Evolutionary conservation across 1,284 basidiomycete genomes (phyloP), one percentile per base, ranked within the genome.

Genomic region (Moesziomyces sp.): DNA sequence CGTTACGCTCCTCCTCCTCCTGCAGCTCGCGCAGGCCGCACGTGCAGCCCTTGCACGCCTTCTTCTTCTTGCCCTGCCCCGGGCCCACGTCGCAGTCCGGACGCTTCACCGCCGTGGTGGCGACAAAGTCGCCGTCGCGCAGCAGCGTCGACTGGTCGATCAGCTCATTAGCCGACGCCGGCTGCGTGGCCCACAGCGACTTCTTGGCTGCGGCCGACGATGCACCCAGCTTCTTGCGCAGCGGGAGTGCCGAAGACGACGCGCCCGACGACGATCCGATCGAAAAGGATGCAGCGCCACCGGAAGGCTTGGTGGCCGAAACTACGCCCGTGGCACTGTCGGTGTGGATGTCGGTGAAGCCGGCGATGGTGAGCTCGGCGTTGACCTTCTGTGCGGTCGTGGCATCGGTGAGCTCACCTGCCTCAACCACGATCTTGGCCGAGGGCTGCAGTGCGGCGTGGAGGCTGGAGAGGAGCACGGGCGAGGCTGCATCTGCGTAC

Each of bases 31-130:
- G 75, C 6, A 84, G 67, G 1, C 82, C 82, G 46, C 82, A 84
- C 7, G 82, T 84, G 74, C 82, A 84, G 8, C 78, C 79, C 52
- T 83, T 83, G 78, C 82, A 84, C 5, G 82, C 82, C 57, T 80
- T 81, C 57, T 82, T 82, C 57, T 77, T 74, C 33, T 68, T 77
- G 33, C 68, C 66, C 24, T 68, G 67, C 10, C 61, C 71, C 0
- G 74, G 48, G 19, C 76, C 80, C 13, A 83, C 74, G 50, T 81
- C 78, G 68, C 82, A 84, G 58, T 82, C 82, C 46, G 77, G 76
- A 14, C 81, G 76, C 58, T 78, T 76, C 55, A 74, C 62, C 1
- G 77, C 80, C 11, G 66, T 69, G 14, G 80, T 62, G 6, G 69
- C 58, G 19, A 76, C 57, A 16, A 66, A 67, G 24, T 82, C 82